A percentile compares a stretch with the other conserved stretches of the same genome.
Evolutionary conservation across 73 alveolate species (phyloP).

Genomic region (Paramecium tetraurelia): DNA sequence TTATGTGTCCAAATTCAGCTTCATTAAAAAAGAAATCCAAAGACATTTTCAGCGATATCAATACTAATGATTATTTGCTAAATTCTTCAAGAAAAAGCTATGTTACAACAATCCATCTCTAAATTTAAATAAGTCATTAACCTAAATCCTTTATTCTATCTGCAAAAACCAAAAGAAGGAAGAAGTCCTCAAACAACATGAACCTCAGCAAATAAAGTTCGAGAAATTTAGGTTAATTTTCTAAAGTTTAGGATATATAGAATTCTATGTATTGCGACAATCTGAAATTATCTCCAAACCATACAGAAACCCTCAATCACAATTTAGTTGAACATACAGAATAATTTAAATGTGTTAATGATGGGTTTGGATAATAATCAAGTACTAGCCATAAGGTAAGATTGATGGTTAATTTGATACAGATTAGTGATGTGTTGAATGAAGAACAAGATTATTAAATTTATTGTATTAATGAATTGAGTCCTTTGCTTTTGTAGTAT

Average conservation of each 20-base stretch:
- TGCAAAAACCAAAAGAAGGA: conserved; percentile 20
- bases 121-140: not conserved
- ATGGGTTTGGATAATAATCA: not conserved
- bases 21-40: not conserved
- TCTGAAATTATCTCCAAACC: not conserved
- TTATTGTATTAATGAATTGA: conserved; percentile 31
- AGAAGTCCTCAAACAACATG: not conserved
- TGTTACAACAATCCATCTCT: not conserved
- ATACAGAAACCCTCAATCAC: not conserved
- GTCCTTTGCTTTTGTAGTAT: not conserved
- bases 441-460: not conserved
- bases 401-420: not conserved
- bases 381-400: not conserved
- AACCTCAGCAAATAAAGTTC: not conserved
- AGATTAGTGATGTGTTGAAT: not conserved
- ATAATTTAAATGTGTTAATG: not conserved
- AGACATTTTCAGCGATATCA: not conserved
- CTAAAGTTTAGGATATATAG: not conserved
- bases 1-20: not conserved
- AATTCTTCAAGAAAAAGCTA: not conserved
- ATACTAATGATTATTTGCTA: not conserved
- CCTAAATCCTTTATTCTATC: conserved; percentile 26
- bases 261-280: not conserved
- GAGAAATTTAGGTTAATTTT: not conserved
- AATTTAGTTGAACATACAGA: not conserved